Percentiles rank a stretch among this genome's conserved stretches.
phyloP scores from a whole-genome alignment of 805 yeast genomes.

The Zygosaccharomyces kombuchaensis region DNA sequence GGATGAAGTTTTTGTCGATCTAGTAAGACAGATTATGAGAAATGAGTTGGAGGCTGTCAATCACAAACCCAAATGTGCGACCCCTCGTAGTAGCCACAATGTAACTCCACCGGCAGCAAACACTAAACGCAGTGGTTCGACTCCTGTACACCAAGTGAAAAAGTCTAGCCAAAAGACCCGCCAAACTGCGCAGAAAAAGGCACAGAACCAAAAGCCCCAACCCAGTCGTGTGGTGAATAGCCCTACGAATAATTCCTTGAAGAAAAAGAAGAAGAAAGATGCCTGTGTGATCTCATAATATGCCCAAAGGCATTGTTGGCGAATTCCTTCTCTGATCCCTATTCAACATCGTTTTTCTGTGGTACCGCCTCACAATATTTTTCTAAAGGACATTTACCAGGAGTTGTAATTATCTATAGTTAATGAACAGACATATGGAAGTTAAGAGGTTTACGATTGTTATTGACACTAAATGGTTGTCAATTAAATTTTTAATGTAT shows the following conservation, averaged over 20 bases:
- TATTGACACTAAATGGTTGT: neutral
- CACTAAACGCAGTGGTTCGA: neutral
- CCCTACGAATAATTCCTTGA: conserved; percentile 1
- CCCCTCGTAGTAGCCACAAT: neutral
- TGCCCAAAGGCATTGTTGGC: neutral
- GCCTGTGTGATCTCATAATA: conserved; percentile 8
- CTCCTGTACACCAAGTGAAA: conserved; percentile 3
- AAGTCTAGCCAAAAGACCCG: neutral
- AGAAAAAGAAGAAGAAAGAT: conserved; percentile 18
- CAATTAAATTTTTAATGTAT: neutral
- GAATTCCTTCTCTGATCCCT: neutral
- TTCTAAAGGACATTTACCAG: neutral
- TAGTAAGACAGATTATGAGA: conserved; percentile 74
- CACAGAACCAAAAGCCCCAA: conserved; percentile 1
- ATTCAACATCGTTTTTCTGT: neutral
- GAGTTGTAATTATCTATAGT: neutral
- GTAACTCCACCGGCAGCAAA: conserved; percentile 2
- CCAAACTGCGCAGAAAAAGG: conserved; percentile 3
- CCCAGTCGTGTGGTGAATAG: conserved; percentile 2
- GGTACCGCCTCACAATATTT: neutral
- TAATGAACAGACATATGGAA: neutral
- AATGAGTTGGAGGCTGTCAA: conserved; percentile 30
- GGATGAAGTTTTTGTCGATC: conserved; percentile 84
- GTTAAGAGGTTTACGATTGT: neutral
- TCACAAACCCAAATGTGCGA: conserved; percentile 1